Evolutionary conservation across 768 basidiomycete species (phyloP).

Genomic region (Auricularia auricula-judae): DNA sequence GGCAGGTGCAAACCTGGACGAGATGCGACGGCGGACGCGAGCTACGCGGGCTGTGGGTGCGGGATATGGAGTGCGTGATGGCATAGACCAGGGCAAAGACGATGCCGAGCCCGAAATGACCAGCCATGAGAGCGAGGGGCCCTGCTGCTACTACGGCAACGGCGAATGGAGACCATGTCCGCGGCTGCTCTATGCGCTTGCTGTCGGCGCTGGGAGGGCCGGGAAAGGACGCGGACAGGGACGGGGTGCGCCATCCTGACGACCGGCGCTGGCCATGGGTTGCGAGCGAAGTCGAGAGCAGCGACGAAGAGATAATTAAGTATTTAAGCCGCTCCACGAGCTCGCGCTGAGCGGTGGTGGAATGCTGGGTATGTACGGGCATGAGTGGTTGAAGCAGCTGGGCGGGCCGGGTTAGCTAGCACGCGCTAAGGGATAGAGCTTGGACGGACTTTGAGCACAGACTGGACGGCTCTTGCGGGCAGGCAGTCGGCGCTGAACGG

Average conservation of each 20-base stretch:
- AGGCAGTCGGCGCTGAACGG: constrained; percentile 6
- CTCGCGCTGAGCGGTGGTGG: constrained; percentile 15
- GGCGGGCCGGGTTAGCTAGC: background rate
- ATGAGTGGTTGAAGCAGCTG: constrained; percentile 9
- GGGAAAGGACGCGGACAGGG: constrained; percentile 33
- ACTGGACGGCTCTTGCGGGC: constrained; percentile 8
- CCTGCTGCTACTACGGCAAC: background rate
- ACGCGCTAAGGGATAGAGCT: constrained; percentile 17
- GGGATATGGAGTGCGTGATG: background rate
- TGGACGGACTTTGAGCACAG: constrained; percentile 25
- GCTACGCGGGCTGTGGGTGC: background rate
- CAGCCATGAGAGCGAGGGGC: constrained; percentile 3
- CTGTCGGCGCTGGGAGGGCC: constrained; percentile 22
- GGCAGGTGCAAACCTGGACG: constrained; percentile 2
- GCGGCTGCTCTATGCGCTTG: background rate
- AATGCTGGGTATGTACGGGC: constrained; percentile 4
- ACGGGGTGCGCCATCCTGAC: constrained; percentile 23
- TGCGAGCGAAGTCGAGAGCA: constrained; percentile 50
- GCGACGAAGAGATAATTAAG: constrained; percentile 67
- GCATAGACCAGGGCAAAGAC: constrained; percentile 7
- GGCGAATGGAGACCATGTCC: constrained; percentile 1
- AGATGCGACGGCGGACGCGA: background rate
- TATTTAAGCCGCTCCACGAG: constrained; percentile 79
- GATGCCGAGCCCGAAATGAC: constrained; percentile 7
- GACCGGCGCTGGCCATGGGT: constrained; percentile 22